phyloP scores from a whole-genome alignment of 306 rosid species.

The Mimosa pudica region DNA sequence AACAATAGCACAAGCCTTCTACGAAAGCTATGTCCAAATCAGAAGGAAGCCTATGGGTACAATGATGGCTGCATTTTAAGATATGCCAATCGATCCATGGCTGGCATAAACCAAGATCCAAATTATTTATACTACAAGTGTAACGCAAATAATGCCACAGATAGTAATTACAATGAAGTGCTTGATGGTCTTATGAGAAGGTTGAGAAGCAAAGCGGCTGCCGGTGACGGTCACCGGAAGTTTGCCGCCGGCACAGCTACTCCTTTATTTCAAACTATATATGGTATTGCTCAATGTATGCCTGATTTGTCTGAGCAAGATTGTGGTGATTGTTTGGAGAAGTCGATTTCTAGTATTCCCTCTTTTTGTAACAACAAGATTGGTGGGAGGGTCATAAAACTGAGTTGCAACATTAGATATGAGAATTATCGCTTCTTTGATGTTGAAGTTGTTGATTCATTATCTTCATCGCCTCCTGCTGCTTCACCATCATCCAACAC shows the following conservation, averaged over 20 bases:
- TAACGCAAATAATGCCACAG: neutral
- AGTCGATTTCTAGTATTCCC: neutral
- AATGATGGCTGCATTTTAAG: neutral
- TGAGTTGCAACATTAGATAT: slow-evolving; percentile 32
- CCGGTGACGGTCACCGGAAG: slow-evolving; percentile 3
- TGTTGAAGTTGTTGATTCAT: neutral
- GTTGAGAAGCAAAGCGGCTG: neutral
- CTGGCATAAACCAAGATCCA: neutral
- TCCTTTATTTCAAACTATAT: neutral
- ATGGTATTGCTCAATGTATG: slow-evolving; percentile 36
- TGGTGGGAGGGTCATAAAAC: neutral
- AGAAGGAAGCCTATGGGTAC: neutral
- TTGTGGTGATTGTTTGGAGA: slow-evolving; percentile 9
- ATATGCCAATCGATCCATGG: neutral
- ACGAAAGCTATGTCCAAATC: neutral
- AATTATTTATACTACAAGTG: neutral
- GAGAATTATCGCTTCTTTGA: neutral
- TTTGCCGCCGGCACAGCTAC: neutral
- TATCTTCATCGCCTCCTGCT: neutral
- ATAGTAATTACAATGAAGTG: neutral
- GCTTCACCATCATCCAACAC: neutral
- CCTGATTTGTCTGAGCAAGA: slow-evolving; percentile 28
- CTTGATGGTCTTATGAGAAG: neutral
- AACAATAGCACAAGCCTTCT: slow-evolving; percentile 4
- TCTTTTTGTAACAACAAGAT: neutral